Base-by-base conservation (phyloP, 108 stramenopile genomes). In the Fragilaria crotonensis region DNA sequence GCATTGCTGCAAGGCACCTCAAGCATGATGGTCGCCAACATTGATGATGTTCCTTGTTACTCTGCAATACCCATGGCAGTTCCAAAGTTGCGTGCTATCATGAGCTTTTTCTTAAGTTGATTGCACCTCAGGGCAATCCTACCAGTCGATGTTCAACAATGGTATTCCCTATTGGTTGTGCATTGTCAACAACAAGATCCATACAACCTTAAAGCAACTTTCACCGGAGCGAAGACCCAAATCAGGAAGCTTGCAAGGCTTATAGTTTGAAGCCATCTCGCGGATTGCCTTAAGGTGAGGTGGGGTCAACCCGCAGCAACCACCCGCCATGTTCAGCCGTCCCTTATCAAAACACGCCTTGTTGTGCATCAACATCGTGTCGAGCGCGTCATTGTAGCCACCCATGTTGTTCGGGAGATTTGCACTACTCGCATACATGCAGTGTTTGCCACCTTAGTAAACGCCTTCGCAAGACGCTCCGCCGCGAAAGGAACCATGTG, bases 351-450 rank as follows among this genome's bases (percentile, higher is more conserved):
- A 81, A 64, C 87, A 93, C 25, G 77, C 73, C 31, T 69, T 57
- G 59, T 89, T 87, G 52, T 81, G 66, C n/a, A 53, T 33, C 17
- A 83, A 87, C 90, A 92, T 92, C 60, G 84, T 80, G 45, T 27
- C 75, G 0, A 87, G 86, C 4, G 85, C 86, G 48, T 88, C 87
- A 62, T 91, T 87, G 66, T 91, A 91, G 1, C 85, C 90, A 4
- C 87, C 90, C 90, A 93, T 93, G 55, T 83, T 85, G 59, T 92
- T 92, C n/a, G 90, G 90, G 26, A 92, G 84, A 55, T 87, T 87
- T 1, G 71, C 71, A 59, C 86, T 89, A 63, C 85, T 89, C 18
- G 83, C 83, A 54, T 84, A 83, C 29, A 93, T 71, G 62, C 79
- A 93, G 68, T 84, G 86, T 72, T 93, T 87, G 3, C 70, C 90